Evolutionary conservation across 2,329 filamentous ascomycete species (phyloP).

Genomic region (Simplicillium sp.): DNA sequence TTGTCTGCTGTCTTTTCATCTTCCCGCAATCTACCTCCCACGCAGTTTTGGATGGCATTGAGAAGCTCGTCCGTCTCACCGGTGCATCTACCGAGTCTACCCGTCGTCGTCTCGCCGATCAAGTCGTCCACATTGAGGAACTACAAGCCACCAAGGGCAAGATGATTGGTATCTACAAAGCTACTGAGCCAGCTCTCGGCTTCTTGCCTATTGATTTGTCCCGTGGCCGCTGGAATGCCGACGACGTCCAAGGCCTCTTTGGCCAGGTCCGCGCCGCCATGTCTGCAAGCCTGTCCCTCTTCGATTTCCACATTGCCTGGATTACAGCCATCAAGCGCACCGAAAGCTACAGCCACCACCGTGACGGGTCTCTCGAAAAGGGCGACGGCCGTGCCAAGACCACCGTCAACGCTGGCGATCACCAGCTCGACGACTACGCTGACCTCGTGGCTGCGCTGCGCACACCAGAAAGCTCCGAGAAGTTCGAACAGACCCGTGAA

Average conservation of each 20-base stretch:
- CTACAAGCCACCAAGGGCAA: slow-evolving; percentile 16
- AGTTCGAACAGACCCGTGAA: slow-evolving; percentile 20
- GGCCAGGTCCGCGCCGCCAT: slow-evolving; percentile 24
- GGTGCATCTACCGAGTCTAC: slow-evolving; percentile 22
- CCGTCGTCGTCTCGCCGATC: slow-evolving; percentile 9
- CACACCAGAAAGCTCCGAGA: slow-evolving; percentile 22
- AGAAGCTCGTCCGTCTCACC: slow-evolving; percentile 19
- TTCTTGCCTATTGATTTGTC: slow-evolving; percentile 39
- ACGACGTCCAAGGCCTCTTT: slow-evolving; percentile 28
- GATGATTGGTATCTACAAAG: slow-evolving; percentile 25
- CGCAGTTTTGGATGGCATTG: slow-evolving; percentile 24
- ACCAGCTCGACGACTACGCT: slow-evolving; percentile 19
- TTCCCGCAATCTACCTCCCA: slow-evolving; percentile 41
- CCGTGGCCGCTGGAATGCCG: slow-evolving; percentile 31
- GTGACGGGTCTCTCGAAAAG: slow-evolving; percentile 2
- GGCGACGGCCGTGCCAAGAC: not conserved
- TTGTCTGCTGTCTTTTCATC: slow-evolving; percentile 31
- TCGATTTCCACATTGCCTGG: slow-evolving; percentile 32
- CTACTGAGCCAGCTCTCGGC: slow-evolving; percentile 24
- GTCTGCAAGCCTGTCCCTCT: slow-evolving; percentile 21
- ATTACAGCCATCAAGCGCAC: slow-evolving; percentile 12
- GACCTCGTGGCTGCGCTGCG: slow-evolving; percentile 26
- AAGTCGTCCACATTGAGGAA: slow-evolving; percentile 14
- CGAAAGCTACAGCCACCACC: not conserved
- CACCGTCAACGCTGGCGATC: slow-evolving; percentile 10